phyloP scores from a whole-genome alignment of 306 rosid species.

The Rubus idaeus region DNA sequence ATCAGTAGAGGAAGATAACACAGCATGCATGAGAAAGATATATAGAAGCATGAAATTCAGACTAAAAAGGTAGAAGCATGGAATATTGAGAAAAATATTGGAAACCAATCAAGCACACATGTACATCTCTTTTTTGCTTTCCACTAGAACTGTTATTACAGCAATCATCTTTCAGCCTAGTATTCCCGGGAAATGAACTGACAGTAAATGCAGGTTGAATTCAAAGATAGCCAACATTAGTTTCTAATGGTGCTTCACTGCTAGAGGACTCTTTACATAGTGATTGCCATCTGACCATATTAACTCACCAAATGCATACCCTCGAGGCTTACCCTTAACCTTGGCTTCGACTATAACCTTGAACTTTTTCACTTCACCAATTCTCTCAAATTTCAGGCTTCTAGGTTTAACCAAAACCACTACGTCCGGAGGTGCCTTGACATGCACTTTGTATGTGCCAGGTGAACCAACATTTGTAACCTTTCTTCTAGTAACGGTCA shows the following conservation, averaged over 20 bases:
- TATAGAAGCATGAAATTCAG: too few species aligned
- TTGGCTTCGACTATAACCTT: conserved; percentile 22
- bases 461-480: conserved; percentile 57
- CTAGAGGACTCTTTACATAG: conserved; percentile 43
- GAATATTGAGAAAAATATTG: too few species aligned
- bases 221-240: background rate
- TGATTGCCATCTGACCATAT: conserved; percentile 44
- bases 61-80: too few species aligned
- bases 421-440: conserved; percentile 36
- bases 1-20: too few species aligned
- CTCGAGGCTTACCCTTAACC: background rate
- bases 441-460: conserved; percentile 32
- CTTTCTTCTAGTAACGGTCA: conserved; percentile 35
- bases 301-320: conserved; percentile 36
- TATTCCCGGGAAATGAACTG: background rate
- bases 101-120: too few species aligned
- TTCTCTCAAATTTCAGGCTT: conserved; percentile 25
- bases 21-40: too few species aligned
- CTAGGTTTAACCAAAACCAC: conserved; percentile 37
- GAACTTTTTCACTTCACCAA: conserved; percentile 51
- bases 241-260: conserved; percentile 10
- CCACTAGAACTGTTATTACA: too few species aligned
- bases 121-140: too few species aligned
- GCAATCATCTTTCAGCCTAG: background rate
- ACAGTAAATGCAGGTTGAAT: background rate